Percentiles rank a stretch among this genome's conserved stretches.
These are phyloP conservation scores for Rhodofomes roseus DNA, from an alignment of 1,284 basidiomycete species.

Conservation along the genomic window DNA sequence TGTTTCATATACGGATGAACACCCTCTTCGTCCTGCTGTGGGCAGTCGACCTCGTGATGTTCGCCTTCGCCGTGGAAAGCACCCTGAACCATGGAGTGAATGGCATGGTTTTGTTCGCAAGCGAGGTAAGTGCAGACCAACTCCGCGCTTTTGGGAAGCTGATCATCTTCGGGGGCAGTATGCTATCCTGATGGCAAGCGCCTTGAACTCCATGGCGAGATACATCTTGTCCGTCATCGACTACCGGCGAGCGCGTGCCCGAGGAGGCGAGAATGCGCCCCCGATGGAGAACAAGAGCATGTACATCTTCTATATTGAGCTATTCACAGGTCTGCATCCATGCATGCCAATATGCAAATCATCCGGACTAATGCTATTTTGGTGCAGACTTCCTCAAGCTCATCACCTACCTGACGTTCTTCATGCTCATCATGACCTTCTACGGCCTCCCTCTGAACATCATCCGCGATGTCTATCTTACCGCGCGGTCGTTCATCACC, in stretches of 20 bases:
- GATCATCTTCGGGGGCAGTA: slow-evolving; percentile 50
- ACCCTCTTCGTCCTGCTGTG: slow-evolving; percentile 69
- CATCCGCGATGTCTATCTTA: slow-evolving; percentile 94
- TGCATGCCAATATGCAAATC: slow-evolving; percentile 4
- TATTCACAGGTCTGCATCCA: slow-evolving; percentile 70
- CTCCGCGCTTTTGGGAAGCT: not conserved
- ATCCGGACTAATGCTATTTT: slow-evolving; percentile 4
- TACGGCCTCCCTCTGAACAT: slow-evolving; percentile 98
- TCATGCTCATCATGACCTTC: slow-evolving; percentile 87
- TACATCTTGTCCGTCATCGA: slow-evolving; percentile 88
- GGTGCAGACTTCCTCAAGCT: slow-evolving; percentile 87
- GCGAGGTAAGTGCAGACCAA: slow-evolving; percentile 61
- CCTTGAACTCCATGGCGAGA: slow-evolving; percentile 77
- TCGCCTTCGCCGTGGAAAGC: slow-evolving; percentile 74
- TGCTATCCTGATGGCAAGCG: slow-evolving; percentile 83
- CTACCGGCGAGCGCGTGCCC: slow-evolving; percentile 65
- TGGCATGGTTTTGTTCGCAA: slow-evolving; percentile 91
- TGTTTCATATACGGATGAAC: slow-evolving; percentile 85
- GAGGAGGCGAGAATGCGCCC: slow-evolving; percentile 84
- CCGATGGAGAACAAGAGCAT: slow-evolving; percentile 98
- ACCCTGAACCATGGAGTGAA: slow-evolving; percentile 79
- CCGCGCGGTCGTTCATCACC: slow-evolving; percentile 86
- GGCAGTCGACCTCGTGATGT: slow-evolving; percentile 69
- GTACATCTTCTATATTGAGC: slow-evolving; percentile 93
- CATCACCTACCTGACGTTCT: slow-evolving; percentile 89